Conservation (phyloP, 169 alveolate species). For the Pseudocohnilembus persalinus region DNA sequence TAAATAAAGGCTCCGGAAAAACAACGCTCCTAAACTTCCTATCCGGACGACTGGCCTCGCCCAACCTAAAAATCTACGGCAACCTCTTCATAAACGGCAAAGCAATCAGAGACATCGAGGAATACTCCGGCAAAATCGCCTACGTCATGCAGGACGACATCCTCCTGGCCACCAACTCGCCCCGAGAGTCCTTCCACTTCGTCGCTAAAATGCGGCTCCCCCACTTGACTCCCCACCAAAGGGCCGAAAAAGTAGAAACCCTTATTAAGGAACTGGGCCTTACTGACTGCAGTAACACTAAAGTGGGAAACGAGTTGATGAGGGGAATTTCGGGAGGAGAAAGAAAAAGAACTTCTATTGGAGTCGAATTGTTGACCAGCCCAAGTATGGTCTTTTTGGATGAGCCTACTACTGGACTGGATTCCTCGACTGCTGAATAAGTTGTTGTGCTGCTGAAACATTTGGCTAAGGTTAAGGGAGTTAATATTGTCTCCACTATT, state of each 20-base stretch:
- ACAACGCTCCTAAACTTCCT: slow-evolving; percentile 87
- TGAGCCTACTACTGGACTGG: slow-evolving; percentile 91
- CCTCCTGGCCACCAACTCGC: slow-evolving; percentile 57
- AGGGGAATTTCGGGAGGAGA: slow-evolving; percentile 87
- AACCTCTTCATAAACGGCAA: neutral
- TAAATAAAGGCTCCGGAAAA: slow-evolving; percentile 87
- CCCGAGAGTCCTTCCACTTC: slow-evolving; percentile 66
- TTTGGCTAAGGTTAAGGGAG: slow-evolving; percentile 57
- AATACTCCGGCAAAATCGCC: slow-evolving; percentile 18
- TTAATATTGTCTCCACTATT: slow-evolving; percentile 67
- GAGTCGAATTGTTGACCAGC: slow-evolving; percentile 87
- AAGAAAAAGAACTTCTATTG: slow-evolving; percentile 77
- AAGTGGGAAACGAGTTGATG: slow-evolving; percentile 67
- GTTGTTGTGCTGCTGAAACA: slow-evolving; percentile 45
- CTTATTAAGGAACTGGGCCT: slow-evolving; percentile 58
- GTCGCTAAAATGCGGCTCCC: slow-evolving; percentile 51
- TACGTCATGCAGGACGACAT: slow-evolving; percentile 70
- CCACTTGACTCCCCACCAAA: slow-evolving; percentile 4
- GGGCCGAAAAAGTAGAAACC: slow-evolving; percentile 48
- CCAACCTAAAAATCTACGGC: neutral
- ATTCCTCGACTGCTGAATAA: slow-evolving; percentile 71
- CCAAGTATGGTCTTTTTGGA: slow-evolving; percentile 88
- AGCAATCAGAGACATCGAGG: slow-evolving; percentile 3
- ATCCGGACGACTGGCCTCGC: slow-evolving; percentile 65
- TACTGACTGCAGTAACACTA: slow-evolving; percentile 54